Evolutionary conservation across 805 yeast species (phyloP).

Genomic region (Diddensiella santjacobensis): DNA sequence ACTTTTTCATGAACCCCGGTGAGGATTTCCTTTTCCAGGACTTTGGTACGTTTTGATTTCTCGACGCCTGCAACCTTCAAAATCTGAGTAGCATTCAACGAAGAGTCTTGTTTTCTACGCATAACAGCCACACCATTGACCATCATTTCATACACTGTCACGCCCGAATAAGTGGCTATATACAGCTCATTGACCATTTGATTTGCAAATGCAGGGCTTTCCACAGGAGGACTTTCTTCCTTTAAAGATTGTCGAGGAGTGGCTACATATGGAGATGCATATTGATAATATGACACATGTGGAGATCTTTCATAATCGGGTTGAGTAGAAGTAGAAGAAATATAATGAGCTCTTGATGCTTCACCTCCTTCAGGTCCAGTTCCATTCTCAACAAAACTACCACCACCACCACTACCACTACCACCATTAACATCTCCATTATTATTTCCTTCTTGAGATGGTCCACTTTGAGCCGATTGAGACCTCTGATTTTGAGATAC

Average conservation of each 20-base stretch:
- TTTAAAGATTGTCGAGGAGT: slow-evolving; percentile 1
- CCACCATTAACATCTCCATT: neutral
- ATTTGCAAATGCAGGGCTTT: neutral
- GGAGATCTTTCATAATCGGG: slow-evolving; percentile 7
- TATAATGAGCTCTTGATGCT: slow-evolving; percentile 4
- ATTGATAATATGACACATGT: neutral
- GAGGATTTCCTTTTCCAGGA: slow-evolving; percentile 60
- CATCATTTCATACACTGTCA: slow-evolving; percentile 57
- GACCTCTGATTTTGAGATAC: neutral
- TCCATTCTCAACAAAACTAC: neutral
- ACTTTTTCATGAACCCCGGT: slow-evolving; percentile 66
- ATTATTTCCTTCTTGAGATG: neutral
- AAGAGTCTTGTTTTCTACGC: slow-evolving; percentile 60
- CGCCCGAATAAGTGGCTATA: slow-evolving; percentile 60
- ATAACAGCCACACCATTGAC: slow-evolving; percentile 61
- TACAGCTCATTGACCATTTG: slow-evolving; percentile 33
- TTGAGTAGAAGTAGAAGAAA: slow-evolving; percentile 13
- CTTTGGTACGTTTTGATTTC: slow-evolving; percentile 57
- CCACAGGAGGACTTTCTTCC: slow-evolving; percentile 3
- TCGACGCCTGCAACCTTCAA: slow-evolving; percentile 66
- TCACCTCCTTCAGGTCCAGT: neutral
- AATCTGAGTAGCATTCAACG: slow-evolving; percentile 70
- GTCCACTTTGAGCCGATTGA: neutral
- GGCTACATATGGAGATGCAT: neutral
- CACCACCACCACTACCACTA: neutral